Conservation (phyloP, 2,329 filamentous ascomycete species). For the Aspergillus viridinutans region DNA sequence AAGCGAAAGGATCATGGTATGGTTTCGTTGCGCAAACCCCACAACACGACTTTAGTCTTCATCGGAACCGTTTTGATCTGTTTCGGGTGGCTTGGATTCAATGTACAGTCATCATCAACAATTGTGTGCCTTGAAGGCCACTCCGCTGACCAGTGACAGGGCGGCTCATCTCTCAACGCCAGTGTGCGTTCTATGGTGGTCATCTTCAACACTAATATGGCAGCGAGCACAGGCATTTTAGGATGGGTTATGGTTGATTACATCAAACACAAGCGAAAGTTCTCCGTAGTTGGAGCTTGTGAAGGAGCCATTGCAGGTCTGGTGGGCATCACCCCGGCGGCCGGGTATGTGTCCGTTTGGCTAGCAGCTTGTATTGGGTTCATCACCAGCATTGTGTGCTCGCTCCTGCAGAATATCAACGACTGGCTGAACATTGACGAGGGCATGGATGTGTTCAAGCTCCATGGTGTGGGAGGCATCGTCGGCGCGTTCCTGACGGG, state of each 20-base stretch:
- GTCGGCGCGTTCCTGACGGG: constrained; percentile 56
- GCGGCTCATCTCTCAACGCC: constrained; percentile 52
- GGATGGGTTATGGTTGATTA: constrained; percentile 54
- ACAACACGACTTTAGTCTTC: constrained; percentile 70
- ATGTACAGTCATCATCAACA: constrained; percentile 30
- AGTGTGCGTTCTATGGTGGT: constrained; percentile 53
- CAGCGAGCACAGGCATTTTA: constrained; percentile 51
- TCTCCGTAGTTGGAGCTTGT: constrained; percentile 54
- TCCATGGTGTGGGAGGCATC: constrained; percentile 56
- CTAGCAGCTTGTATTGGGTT: constrained; percentile 55
- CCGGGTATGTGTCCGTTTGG: constrained; percentile 52
- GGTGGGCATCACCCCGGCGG: constrained; percentile 58
- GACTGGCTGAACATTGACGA: constrained; percentile 54
- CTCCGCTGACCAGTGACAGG: constrained; percentile 21
- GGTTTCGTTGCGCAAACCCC: constrained; percentile 54
- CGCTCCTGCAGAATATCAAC: constrained; percentile 49
- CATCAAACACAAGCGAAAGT: constrained; percentile 49
- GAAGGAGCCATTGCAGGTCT: constrained; percentile 57
- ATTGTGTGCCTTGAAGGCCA: background rate
- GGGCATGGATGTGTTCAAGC: constrained; percentile 57
- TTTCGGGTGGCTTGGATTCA: constrained; percentile 56
- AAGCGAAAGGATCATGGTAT: constrained; percentile 56
- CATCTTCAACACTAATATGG: constrained; percentile 56
- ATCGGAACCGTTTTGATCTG: constrained; percentile 57
- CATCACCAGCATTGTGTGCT: constrained; percentile 51